Percentiles rank a stretch among this genome's conserved stretches.
phyloP scores from a whole-genome alignment of 2,329 filamentous ascomycete species.

The Aspergillus aculeatinus region DNA sequence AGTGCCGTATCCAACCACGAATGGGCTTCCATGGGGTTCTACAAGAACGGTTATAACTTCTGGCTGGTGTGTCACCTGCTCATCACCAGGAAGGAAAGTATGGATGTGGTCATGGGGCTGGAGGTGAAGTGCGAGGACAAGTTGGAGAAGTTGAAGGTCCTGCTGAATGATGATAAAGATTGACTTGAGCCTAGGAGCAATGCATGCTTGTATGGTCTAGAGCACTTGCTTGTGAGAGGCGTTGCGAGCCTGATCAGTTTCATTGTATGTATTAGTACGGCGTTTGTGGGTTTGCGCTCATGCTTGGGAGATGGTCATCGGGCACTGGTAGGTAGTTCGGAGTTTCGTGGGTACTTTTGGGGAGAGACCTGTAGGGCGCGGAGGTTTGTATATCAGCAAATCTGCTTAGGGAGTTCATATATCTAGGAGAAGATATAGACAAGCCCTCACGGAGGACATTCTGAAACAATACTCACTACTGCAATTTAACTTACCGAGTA shows the following conservation, averaged over 20 bases:
- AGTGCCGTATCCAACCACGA: conserved; percentile 33
- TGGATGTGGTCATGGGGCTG: conserved; percentile 46
- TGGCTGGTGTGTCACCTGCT: conserved; percentile 45
- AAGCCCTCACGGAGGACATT: too few relatives aligned
- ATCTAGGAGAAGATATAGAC: too few relatives aligned
- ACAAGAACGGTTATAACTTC: conserved; percentile 44
- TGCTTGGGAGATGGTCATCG: neutral
- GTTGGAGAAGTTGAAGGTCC: conserved; percentile 41
- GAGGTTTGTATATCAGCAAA: too few relatives aligned
- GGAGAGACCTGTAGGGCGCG: too few relatives aligned
- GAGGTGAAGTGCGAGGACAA: conserved; percentile 48
- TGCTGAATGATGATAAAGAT: conserved; percentile 38
- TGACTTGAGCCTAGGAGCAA: conserved; percentile 10
- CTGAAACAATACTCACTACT: too few relatives aligned
- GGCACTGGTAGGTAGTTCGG: neutral
- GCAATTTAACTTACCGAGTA: too few relatives aligned
- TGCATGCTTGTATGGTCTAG: neutral
- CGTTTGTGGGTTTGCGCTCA: neutral
- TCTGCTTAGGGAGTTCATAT: too few relatives aligned
- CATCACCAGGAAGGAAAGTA: conserved; percentile 42
- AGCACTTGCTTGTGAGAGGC: neutral
- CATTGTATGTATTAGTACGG: neutral
- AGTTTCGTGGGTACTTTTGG: neutral
- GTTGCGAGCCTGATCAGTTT: neutral
- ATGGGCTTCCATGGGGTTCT: conserved; percentile 45